Conservation (phyloP, 345 rosid genomes). For the Laguncularia racemosa region DNA sequence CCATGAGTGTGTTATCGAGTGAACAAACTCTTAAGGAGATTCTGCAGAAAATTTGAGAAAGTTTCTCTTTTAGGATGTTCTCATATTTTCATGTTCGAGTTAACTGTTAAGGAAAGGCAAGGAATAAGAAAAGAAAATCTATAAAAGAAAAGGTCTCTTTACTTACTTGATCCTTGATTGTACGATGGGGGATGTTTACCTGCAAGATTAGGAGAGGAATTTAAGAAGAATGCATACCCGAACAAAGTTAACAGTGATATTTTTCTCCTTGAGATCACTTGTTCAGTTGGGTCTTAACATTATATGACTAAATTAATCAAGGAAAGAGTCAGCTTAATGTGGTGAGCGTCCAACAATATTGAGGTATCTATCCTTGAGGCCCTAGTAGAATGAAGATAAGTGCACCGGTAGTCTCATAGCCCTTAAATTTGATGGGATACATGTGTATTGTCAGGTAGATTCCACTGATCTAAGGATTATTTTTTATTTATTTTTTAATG, state of each 20-base stretch:
- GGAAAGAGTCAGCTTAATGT: too few relatives aligned
- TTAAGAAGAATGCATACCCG: neutral
- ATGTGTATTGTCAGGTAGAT: too few relatives aligned
- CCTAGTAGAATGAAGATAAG: too few relatives aligned
- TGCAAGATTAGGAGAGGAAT: constrained; percentile 6
- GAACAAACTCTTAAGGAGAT: constrained; percentile 42
- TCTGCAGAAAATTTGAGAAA: constrained; percentile 10
- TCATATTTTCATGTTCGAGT: neutral
- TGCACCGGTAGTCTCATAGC: too few relatives aligned
- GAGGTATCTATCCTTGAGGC: too few relatives aligned
- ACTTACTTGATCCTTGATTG: constrained; percentile 20
- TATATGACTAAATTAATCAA: too few relatives aligned
- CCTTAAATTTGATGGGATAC: too few relatives aligned
- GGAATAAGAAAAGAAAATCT: neutral
- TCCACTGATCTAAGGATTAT: too few relatives aligned
- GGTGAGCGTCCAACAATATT: too few relatives aligned
- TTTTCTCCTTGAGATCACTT: neutral
- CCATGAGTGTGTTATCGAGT: constrained; percentile 64
- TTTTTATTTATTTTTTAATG: too few relatives aligned
- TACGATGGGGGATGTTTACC: constrained; percentile 12
- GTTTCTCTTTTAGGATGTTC: neutral
- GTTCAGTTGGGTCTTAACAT: too few relatives aligned
- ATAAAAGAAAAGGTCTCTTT: neutral
- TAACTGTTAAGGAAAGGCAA: neutral
- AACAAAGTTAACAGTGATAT: neutral